Evolutionary conservation across 345 rosid species (phyloP).

Genomic region (Sisymbrium irio): DNA sequence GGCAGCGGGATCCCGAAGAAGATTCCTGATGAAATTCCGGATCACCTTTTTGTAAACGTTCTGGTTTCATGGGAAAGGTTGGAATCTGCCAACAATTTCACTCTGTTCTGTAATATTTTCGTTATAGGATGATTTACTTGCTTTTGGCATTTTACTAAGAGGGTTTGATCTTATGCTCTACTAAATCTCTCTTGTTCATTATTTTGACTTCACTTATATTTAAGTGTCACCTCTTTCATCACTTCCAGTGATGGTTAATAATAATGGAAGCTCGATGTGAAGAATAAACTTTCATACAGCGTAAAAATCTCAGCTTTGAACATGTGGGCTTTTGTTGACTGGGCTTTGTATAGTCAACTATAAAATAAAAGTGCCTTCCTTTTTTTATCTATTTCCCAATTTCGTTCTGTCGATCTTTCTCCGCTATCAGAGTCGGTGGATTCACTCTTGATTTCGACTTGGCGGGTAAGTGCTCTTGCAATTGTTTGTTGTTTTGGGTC

Average conservation of each 20-base stretch:
- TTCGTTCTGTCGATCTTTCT: conserved; percentile 18
- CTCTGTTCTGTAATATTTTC: not conserved
- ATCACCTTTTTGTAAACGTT: conserved; percentile 12
- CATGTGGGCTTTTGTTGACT: conserved; percentile 23
- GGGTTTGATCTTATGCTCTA: not conserved
- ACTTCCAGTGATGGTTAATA: not conserved
- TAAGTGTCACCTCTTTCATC: not conserved
- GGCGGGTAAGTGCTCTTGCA: conserved; percentile 6
- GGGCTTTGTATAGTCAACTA: conserved; percentile 17
- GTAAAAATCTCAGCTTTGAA: conserved; percentile 6
- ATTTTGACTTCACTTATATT: not conserved
- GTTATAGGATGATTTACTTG: conserved; percentile 2
- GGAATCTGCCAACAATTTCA: not conserved
- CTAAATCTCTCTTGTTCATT: not conserved
- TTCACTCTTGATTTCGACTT: not conserved
- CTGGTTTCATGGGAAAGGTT: conserved; percentile 18
- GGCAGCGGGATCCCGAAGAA: conserved; percentile 32
- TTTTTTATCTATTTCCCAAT: not conserved
- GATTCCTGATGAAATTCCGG: conserved; percentile 20
- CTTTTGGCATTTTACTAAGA: conserved; percentile 6
- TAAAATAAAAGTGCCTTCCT: not conserved
- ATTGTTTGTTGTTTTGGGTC: too few species aligned
- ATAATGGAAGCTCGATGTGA: not conserved
- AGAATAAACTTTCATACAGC: too few species aligned
- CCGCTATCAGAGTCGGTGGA: conserved; percentile 11